Percentiles rank a stretch among this genome's conserved stretches.
phyloP scores from a whole-genome alignment of 2,329 filamentous ascomycete species.

The Nemania abortiva region DNA sequence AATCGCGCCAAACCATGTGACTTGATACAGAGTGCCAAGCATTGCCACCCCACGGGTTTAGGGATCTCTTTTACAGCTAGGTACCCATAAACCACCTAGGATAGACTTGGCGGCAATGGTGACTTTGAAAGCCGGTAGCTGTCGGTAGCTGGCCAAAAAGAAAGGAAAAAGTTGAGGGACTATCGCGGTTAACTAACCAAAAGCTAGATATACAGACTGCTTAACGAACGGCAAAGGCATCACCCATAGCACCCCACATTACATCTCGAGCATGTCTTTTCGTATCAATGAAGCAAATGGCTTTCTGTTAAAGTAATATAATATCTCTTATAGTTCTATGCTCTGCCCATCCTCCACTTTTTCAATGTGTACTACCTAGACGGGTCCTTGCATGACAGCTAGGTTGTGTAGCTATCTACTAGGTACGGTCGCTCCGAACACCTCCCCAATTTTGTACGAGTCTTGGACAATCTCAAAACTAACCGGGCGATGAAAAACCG shows the following conservation, averaged over 20 bases:
- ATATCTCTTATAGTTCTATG: slow-evolving; percentile 29
- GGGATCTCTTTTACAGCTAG: too few relatives aligned
- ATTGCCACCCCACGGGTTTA: too few relatives aligned
- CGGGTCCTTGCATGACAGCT: slow-evolving; percentile 7
- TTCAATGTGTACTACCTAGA: slow-evolving; percentile 21
- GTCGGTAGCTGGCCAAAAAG: too few relatives aligned
- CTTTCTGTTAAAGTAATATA: slow-evolving; percentile 10
- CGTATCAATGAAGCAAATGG: background rate
- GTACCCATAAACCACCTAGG: background rate
- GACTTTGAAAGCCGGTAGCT: too few relatives aligned
- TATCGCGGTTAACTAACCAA: too few relatives aligned
- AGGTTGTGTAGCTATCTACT: slow-evolving; percentile 17
- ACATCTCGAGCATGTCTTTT: background rate
- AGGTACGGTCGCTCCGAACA: slow-evolving; percentile 15
- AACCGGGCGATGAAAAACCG: slow-evolving; percentile 20
- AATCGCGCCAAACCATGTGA: background rate
- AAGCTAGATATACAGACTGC: too few relatives aligned
- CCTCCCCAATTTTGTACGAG: background rate
- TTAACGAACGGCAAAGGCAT: background rate
- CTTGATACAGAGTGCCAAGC: background rate
- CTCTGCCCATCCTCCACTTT: slow-evolving; percentile 21
- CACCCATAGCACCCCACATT: background rate
- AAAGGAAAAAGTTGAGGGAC: too few relatives aligned
- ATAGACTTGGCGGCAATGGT: too few relatives aligned
- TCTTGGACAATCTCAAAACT: slow-evolving; percentile 14